Conservation (phyloP, 2,329 filamentous ascomycete genomes). For the Exserohilum rostratum region DNA sequence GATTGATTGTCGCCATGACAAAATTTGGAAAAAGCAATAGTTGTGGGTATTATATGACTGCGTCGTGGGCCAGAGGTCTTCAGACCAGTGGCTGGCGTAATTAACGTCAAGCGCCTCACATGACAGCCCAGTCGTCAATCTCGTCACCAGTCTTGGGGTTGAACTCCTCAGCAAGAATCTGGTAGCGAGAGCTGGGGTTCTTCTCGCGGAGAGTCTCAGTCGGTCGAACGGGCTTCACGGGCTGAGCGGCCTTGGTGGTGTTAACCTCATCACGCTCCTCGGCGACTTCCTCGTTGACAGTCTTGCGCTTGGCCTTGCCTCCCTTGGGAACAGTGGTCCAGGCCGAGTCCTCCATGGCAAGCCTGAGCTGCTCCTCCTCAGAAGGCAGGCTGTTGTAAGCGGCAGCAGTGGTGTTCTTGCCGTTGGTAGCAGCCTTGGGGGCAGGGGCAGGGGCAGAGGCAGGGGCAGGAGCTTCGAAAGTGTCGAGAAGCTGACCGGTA, state of each 20-base stretch:
- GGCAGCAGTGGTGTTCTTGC: constrained; percentile 49
- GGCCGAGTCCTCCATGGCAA: constrained; percentile 56
- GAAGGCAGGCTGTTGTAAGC: constrained; percentile 59
- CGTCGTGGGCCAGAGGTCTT: background rate
- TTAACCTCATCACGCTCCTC: constrained; percentile 48
- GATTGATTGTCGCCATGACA: background rate
- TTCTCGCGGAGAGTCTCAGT: constrained; percentile 36
- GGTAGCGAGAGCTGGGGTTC: constrained; percentile 38
- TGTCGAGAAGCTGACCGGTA: constrained; percentile 54
- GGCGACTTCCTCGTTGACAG: constrained; percentile 49
- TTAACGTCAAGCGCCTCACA: constrained; percentile 24
- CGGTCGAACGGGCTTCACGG: constrained; percentile 33
- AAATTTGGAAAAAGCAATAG: constrained; percentile 2
- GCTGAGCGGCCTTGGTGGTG: constrained; percentile 19
- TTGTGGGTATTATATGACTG: background rate
- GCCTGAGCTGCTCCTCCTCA: constrained; percentile 66
- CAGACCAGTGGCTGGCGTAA: constrained; percentile 1
- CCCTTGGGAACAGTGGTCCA: constrained; percentile 66
- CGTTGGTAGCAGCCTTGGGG: constrained; percentile 47
- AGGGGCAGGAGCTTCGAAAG: constrained; percentile 51
- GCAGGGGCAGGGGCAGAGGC: constrained; percentile 22
- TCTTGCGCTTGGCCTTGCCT: constrained; percentile 62
- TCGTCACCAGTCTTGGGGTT: constrained; percentile 38
- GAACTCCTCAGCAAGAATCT: constrained; percentile 37
- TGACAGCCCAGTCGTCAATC: constrained; percentile 52